Conservation (phyloP, 306 rosid genomes). For the Vigna nakashimae region DNA sequence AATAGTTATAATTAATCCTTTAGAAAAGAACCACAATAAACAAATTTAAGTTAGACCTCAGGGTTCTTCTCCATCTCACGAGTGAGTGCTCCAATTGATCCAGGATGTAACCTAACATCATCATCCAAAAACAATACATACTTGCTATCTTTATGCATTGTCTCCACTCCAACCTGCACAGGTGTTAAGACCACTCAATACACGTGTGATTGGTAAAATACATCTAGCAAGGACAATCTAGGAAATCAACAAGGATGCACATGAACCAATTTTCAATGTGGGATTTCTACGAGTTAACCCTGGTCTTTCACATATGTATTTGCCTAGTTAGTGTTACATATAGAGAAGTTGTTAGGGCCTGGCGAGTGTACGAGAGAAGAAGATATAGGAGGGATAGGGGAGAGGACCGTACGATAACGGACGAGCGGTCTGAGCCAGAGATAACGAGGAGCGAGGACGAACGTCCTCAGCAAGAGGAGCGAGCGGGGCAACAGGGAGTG, state of each 20-base stretch:
- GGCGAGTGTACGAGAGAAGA: too few relatives aligned
- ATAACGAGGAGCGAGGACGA: too few relatives aligned
- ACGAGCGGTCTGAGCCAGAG: too few relatives aligned
- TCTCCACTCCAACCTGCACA: constrained; percentile 89
- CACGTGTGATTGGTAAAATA: constrained; percentile 29
- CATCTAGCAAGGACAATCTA: constrained; percentile 27
- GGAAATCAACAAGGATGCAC: constrained; percentile 32
- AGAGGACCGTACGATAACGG: too few relatives aligned
- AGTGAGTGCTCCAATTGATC: constrained; percentile 91
- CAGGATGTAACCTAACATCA: constrained; percentile 97
- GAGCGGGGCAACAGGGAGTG: too few relatives aligned
- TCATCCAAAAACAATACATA: constrained; percentile 93
- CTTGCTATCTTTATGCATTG: constrained; percentile 85
- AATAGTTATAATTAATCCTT: constrained; percentile 18
- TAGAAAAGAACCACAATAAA: background rate
- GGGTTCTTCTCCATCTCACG: constrained; percentile 92
- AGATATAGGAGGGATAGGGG: too few relatives aligned
- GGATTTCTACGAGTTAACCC: background rate
- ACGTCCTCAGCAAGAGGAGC: too few relatives aligned
- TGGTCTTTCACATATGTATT: constrained; percentile 30
- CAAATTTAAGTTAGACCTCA: constrained; percentile 55
- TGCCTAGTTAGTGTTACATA: constrained; percentile 26
- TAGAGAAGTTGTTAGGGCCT: too few relatives aligned
- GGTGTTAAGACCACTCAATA: constrained; percentile 40
- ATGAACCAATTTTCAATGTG: constrained; percentile 14